Conservation (phyloP, 257 asterid genomes). For the Solanum boliviense region DNA sequence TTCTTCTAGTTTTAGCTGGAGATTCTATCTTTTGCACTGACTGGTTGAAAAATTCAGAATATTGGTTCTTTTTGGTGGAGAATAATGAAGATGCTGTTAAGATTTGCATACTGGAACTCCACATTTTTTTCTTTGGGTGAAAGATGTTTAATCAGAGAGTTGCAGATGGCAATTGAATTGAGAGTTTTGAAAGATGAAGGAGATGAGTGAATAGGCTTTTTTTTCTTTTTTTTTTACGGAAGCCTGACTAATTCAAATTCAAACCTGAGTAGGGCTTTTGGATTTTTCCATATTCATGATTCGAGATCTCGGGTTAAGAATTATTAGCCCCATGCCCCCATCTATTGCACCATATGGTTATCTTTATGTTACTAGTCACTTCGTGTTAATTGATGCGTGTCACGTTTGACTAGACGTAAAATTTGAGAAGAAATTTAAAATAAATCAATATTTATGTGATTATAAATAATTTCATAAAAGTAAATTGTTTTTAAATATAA, state of each 20-base stretch:
- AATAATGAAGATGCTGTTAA: slow-evolving; percentile 3
- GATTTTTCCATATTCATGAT: background rate
- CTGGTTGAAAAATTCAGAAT: slow-evolving; percentile 14
- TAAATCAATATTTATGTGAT: too few relatives aligned
- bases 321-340: too few relatives aligned
- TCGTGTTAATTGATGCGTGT: too few relatives aligned
- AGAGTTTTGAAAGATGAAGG: background rate
- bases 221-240: too few relatives aligned
- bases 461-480: too few relatives aligned
- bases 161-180: background rate
- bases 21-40: background rate
- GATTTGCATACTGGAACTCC: background rate
- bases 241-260: too few relatives aligned
- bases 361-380: background rate
- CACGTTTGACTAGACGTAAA: too few relatives aligned
- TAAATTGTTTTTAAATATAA: too few relatives aligned
- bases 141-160: background rate
- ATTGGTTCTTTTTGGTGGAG: background rate
- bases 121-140: background rate
- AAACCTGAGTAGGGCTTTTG: accelerated
- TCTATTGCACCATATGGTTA: too few relatives aligned
- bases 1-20: slow-evolving; percentile 8
- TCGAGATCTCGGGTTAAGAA: background rate
- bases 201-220: background rate
- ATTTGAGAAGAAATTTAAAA: too few relatives aligned